phyloP scores from a whole-genome alignment of 768 basidiomycete genomes.

The Lentinula sp. region DNA sequence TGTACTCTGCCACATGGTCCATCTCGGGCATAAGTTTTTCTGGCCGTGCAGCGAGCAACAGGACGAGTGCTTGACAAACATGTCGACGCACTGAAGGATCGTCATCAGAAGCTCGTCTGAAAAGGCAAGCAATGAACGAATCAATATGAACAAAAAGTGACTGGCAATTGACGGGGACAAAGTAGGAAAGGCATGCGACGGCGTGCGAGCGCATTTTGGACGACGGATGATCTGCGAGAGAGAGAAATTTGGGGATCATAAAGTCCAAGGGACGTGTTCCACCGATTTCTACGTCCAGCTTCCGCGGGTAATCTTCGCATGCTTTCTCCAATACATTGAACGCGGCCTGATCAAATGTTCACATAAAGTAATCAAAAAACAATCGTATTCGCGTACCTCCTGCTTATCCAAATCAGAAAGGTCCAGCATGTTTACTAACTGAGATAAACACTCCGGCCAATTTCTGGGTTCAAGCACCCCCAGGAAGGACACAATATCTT shows the following conservation, averaged over 20 bases:
- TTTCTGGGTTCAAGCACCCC: conserved; percentile 83
- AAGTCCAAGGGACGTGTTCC: conserved; percentile 92
- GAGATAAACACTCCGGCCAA: conserved; percentile 93
- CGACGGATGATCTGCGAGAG: conserved; percentile 77
- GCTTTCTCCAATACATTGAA: conserved; percentile 94
- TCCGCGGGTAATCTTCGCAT: conserved; percentile 94
- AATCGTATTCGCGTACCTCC: conserved; percentile 57
- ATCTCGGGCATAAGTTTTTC: conserved; percentile 98
- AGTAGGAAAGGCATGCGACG: conserved; percentile 90
- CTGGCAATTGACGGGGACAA: conserved; percentile 81
- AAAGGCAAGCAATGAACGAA: conserved; percentile 86
- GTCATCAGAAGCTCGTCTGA: conserved; percentile 92
- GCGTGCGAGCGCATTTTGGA: conserved; percentile 92
- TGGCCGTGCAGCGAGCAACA: conserved; percentile 87
- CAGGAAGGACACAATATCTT: conserved; percentile 87
- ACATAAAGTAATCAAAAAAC: conserved; percentile 7
- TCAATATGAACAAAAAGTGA: conserved; percentile 91
- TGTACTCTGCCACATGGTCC: conserved; percentile 93
- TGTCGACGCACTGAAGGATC: conserved; percentile 90
- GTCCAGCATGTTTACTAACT: conserved; percentile 78
- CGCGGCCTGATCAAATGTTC: conserved; percentile 50
- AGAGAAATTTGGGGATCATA: conserved; percentile 94
- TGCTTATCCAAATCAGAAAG: conserved; percentile 68
- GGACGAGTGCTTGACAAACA: conserved; percentile 92
- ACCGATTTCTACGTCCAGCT: conserved; percentile 90